phyloP scores from a whole-genome alignment of 169 alveolate species.

The Cytauxzoon felis region DNA sequence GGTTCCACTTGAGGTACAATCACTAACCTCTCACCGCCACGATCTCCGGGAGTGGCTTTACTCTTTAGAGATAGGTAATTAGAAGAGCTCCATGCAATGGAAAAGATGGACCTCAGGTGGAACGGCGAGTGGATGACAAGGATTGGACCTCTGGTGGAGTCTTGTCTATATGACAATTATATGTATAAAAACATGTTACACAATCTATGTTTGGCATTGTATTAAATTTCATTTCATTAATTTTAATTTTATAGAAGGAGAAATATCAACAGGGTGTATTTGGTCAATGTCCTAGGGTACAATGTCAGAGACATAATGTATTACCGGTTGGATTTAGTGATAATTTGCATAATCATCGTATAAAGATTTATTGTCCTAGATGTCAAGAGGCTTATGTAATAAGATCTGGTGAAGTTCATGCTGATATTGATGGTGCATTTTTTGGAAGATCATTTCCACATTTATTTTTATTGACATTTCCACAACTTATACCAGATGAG shows the following conservation, averaged over 20 bases:
- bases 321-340: slow-evolving; percentile 94
- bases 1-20: no score
- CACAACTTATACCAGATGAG: slow-evolving; percentile 78
- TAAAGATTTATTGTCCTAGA: slow-evolving; percentile 92
- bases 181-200: no score
- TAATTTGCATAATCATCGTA: slow-evolving; percentile 87
- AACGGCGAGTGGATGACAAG: no score
- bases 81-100: no score
- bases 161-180: no score
- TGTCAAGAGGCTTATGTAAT: slow-evolving; percentile 90
- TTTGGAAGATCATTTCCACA: slow-evolving; percentile 94
- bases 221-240: neutral
- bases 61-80: no score
- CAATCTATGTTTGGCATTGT: neutral
- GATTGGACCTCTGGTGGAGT: no score
- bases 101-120: no score
- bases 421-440: slow-evolving; percentile 94
- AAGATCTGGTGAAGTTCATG: slow-evolving; percentile 70
- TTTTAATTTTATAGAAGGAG: slow-evolving; percentile 82
- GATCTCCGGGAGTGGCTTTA: no score
- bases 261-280: slow-evolving; percentile 91
- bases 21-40: no score
- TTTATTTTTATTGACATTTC: slow-evolving; percentile 83
- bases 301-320: slow-evolving; percentile 90
- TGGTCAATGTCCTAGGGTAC: slow-evolving; percentile 96